Evolutionary conservation across 495 filamentous ascomycete genomes (phyloP), one percentile per base, ranked within the genome.

Genomic region (Neurospora sp.): DNA sequence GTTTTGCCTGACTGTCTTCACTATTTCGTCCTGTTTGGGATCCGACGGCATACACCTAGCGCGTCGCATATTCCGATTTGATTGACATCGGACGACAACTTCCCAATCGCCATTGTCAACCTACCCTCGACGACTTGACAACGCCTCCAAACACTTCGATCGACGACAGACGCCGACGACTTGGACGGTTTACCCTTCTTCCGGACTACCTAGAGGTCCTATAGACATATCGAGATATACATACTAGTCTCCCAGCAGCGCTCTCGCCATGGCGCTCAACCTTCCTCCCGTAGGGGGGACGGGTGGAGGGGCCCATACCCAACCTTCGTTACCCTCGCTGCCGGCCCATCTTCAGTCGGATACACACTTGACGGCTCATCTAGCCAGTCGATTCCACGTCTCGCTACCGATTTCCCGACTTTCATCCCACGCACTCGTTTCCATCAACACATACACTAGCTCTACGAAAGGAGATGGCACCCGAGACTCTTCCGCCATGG

Each of bases 381-480:
- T 99, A 37, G 96, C 96, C 70, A 97, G 94, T 81, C 92, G 96
- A 41, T 99, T 97, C 79, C 96, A 99, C 84, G 89, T 95, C 22
- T 90, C 91, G 45, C 81, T 97, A 44, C 94, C 96, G 17, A 95
- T 93, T 0, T 92, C 96, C 71, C 88, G 88, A 71, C 89, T 99
- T 45, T 97, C 94, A 1, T 96, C 93, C 0, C 94, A 97, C 78
- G 96, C 93, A 35, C 86, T 97, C 70, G 89, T 99, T 75, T 90
- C 92, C 61, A 82, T 98, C 40, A 99, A 99, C 84, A 98, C 94
- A 35, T 98, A 97, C 79, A 93, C 92, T 7, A 90, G 90, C 31
- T 93, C 95, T 0, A 85, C 90, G 10, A 94, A 93, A 78, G 94
- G 94, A n/a, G 91, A 97, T 91, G 94, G 94, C 75, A 88, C 85